Conservation (phyloP, 2,329 filamentous ascomycete genomes). For the Intubia oerlemansii region DNA sequence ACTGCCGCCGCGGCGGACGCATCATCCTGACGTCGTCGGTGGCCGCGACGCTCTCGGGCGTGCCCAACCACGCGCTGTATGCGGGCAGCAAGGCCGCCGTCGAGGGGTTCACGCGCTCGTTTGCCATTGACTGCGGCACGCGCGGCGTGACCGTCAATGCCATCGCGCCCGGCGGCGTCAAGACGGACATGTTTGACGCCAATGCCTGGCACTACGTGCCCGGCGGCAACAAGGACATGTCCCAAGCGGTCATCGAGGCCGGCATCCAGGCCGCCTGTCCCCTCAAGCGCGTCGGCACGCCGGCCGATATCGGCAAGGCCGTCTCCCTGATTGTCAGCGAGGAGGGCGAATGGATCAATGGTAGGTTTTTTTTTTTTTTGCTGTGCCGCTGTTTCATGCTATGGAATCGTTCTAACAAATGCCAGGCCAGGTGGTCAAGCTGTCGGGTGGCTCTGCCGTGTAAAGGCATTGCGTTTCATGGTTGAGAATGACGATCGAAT, state of each 20-base stretch:
- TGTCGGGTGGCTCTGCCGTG: constrained; percentile 15
- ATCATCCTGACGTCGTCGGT: constrained; percentile 56
- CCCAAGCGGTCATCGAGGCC: constrained; percentile 28
- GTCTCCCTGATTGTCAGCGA: constrained; percentile 32
- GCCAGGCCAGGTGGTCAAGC: constrained; percentile 18
- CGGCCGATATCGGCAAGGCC: constrained; percentile 35
- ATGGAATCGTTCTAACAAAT: background rate
- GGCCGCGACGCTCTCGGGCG: constrained; percentile 41
- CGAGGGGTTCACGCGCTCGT: constrained; percentile 50
- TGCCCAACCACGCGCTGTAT: constrained; percentile 50
- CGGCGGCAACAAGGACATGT: constrained; percentile 28
- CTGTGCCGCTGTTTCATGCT: no score
- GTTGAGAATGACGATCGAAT: background rate
- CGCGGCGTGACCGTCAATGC: constrained; percentile 51
- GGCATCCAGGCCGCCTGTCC: constrained; percentile 35
- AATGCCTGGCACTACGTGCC: constrained; percentile 47
- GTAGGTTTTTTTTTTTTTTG: constrained; percentile 15
- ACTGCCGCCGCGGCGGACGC: constrained; percentile 46
- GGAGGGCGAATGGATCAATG: constrained; percentile 44
- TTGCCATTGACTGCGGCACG: constrained; percentile 49
- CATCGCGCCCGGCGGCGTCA: constrained; percentile 51
- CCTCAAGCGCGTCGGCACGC: constrained; percentile 34
- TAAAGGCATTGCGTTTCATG: background rate
- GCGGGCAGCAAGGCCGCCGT: constrained; percentile 52
- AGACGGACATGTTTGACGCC: constrained; percentile 57